phyloP scores from a whole-genome alignment of 352 stramenopile genomes.

The Phytophthora hybrid region DNA sequence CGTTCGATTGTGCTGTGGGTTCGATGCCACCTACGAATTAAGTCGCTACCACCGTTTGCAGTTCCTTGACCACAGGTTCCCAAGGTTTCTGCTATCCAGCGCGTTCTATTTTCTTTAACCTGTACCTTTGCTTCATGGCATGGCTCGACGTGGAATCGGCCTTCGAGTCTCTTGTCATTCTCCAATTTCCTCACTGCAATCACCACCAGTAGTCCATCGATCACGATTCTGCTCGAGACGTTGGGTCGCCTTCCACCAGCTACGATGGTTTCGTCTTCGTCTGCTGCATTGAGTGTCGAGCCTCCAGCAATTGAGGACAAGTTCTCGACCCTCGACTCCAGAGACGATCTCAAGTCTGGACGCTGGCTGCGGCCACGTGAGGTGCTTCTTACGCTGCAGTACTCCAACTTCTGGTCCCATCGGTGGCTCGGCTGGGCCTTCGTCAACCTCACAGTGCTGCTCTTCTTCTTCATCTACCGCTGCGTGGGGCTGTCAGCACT shows the following conservation, averaged over 20 bases:
- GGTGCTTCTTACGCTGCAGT: constrained; percentile 17
- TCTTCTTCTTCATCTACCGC: constrained; percentile 48
- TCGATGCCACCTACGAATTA: constrained; percentile 4
- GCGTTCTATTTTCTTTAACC: neutral
- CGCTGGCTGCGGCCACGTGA: constrained; percentile 22
- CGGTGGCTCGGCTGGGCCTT: constrained; percentile 49
- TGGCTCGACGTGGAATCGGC: neutral
- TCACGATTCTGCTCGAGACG: constrained; percentile 23
- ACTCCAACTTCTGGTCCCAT: constrained; percentile 28
- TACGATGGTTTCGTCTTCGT: constrained; percentile 20
- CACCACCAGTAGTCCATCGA: constrained; percentile 4
- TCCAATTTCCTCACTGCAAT: constrained; percentile 10
- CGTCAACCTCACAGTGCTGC: constrained; percentile 35
- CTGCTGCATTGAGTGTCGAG: constrained; percentile 22
- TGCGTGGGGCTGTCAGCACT: constrained; percentile 27
- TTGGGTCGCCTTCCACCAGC: neutral
- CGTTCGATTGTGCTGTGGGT: neutral
- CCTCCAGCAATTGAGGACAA: constrained; percentile 14
- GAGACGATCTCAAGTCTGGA: constrained; percentile 13
- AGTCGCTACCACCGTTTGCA: neutral
- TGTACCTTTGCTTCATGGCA: neutral
- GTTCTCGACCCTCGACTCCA: constrained; percentile 12
- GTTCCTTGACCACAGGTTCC: neutral
- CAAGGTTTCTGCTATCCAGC: constrained; percentile 5
- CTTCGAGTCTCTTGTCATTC: constrained; percentile 10